These are phyloP conservation scores for Sambucus nigra DNA, from an alignment of 129 eudicot species.

Conservation along the genomic window DNA sequence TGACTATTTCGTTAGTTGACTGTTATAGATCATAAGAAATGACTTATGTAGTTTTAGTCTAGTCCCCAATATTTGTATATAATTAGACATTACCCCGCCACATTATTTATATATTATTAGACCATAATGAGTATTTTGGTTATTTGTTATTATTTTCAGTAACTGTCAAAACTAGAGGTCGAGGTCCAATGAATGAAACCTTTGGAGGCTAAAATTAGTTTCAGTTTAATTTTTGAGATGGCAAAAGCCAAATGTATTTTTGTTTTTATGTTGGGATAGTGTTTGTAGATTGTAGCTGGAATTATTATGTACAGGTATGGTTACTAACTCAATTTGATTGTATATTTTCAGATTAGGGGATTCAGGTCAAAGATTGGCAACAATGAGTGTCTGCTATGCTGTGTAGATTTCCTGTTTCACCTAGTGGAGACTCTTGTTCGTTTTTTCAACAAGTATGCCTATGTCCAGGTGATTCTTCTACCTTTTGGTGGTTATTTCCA, in stretches of 20 bases:
- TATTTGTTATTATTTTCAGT: too few relatives aligned
- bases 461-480: constrained; percentile 62
- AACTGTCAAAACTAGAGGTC: too few relatives aligned
- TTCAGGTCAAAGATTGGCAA: constrained; percentile 84
- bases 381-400: constrained; percentile 90
- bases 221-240: too few relatives aligned
- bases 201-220: too few relatives aligned
- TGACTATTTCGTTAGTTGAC: too few relatives aligned
- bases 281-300: not conserved
- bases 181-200: too few relatives aligned
- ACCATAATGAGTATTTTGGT: too few relatives aligned
- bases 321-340: not conserved
- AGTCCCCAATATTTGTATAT: too few relatives aligned
- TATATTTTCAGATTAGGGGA: constrained; percentile 75
- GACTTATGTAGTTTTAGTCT: too few relatives aligned
- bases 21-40: too few relatives aligned
- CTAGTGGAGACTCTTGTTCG: constrained; percentile 94
- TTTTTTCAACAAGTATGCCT: constrained; percentile 93
- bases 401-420: constrained; percentile 89
- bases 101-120: too few relatives aligned
- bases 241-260: not conserved
- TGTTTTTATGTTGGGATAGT: not conserved
- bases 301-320: not conserved
- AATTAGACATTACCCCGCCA: too few relatives aligned
- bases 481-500: not conserved